Evolutionary conservation across 805 yeast species (phyloP).

Genomic region (Teunomyces atbi): DNA sequence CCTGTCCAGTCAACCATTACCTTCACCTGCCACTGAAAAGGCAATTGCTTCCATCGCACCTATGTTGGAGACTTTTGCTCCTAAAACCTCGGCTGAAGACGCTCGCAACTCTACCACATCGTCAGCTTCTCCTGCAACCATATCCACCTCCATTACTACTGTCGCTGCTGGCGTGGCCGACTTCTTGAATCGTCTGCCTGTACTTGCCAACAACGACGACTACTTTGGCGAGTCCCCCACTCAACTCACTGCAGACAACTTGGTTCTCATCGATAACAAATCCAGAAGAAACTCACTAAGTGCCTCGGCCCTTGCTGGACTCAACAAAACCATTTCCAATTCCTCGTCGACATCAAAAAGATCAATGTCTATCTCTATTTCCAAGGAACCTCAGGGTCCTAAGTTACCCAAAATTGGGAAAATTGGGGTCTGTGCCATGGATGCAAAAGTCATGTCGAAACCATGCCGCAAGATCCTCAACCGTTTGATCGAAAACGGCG

Average conservation of each 20-base stretch:
- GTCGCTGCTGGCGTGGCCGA: slow-evolving; percentile 16
- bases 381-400: slow-evolving; percentile 43
- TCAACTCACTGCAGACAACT: slow-evolving; percentile 16
- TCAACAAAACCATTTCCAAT: slow-evolving; percentile 38
- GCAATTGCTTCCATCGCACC: slow-evolving; percentile 84
- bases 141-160: neutral
- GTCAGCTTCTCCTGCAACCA: slow-evolving; percentile 10
- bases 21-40: slow-evolving; percentile 39
- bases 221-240: slow-evolving; percentile 4
- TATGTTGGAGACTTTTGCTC: slow-evolving; percentile 67
- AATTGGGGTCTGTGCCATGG: slow-evolving; percentile 99
- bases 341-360: slow-evolving; percentile 31
- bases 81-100: slow-evolving; percentile 56
- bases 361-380: slow-evolving; percentile 32
- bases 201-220: neutral
- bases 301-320: slow-evolving; percentile 13
- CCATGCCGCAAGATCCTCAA: slow-evolving; percentile 92
- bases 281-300: slow-evolving; percentile 22
- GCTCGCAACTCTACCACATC: slow-evolving; percentile 23
- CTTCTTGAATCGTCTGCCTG: neutral
- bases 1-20: slow-evolving; percentile 10
- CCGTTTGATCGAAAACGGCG: slow-evolving; percentile 86
- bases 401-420: slow-evolving; percentile 77
- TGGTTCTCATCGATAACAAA: slow-evolving; percentile 12
- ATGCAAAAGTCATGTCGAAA: slow-evolving; percentile 89